These are phyloP conservation scores for Cryomyces minteri DNA, from an alignment of 495 filamentous ascomycete species.

Conservation along the genomic window DNA sequence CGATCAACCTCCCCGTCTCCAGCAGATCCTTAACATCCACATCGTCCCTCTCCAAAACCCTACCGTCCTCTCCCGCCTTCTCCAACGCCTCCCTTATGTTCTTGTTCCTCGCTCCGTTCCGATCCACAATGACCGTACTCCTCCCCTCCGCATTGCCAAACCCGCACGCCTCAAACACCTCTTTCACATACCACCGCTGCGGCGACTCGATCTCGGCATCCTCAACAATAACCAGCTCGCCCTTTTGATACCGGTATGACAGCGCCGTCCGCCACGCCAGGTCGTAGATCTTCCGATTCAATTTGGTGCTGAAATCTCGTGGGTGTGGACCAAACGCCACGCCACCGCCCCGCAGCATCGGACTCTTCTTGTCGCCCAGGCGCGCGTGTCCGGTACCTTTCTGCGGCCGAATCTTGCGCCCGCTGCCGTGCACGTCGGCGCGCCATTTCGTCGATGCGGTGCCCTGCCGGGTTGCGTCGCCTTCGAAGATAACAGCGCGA, in stretches of 20 bases:
- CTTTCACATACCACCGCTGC: conserved; percentile 37
- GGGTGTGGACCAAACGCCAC: conserved; percentile 74
- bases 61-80: conserved; percentile 42
- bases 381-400: conserved; percentile 74
- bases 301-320: conserved; percentile 66
- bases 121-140: conserved; percentile 59
- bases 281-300: conserved; percentile 87
- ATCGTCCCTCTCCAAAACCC: conserved; percentile 45
- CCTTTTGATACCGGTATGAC: conserved; percentile 71
- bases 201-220: conserved; percentile 39
- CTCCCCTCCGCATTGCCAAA: conserved; percentile 54
- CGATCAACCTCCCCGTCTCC: conserved; percentile 64
- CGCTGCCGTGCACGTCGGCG: conserved; percentile 63
- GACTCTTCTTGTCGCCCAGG: conserved; percentile 61
- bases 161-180: conserved; percentile 49
- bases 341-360: conserved; percentile 71
- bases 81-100: conserved; percentile 40
- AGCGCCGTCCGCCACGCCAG: conserved; percentile 89
- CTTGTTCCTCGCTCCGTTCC: conserved; percentile 20
- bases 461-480: conserved; percentile 71
- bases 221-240: conserved; percentile 71
- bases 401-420: conserved; percentile 59
- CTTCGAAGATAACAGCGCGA: conserved; percentile 82
- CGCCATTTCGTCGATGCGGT: conserved; percentile 76
- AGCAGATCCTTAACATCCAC: conserved; percentile 90